These are phyloP conservation scores for Vitis hybrid DNA, from an alignment of 177 flowering plant species.

Conservation along the genomic window DNA sequence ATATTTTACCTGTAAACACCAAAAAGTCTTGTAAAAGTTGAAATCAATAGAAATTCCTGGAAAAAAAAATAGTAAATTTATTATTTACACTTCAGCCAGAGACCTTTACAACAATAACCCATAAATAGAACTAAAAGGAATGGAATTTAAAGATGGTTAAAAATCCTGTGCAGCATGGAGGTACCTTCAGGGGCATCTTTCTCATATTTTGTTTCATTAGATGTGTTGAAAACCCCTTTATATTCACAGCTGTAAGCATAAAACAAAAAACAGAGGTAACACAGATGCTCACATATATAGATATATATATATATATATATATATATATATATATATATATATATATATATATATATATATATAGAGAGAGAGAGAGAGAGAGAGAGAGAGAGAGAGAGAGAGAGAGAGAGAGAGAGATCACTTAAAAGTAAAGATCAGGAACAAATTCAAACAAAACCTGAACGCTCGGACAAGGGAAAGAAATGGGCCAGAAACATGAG, in stretches of 20 bases:
- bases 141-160: neutral
- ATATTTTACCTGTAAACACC: slow-evolving; percentile 91
- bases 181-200: slow-evolving; percentile 90
- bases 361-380: no score
- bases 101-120: neutral
- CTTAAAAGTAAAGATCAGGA: neutral
- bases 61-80: neutral
- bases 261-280: slow-evolving; percentile 7
- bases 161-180: neutral
- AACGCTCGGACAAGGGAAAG: slow-evolving; percentile 97
- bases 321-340: no score
- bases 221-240: slow-evolving; percentile 97
- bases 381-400: no score
- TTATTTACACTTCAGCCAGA: neutral
- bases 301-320: no score
- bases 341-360: no score
- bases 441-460: slow-evolving; percentile 48
- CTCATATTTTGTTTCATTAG: slow-evolving; percentile 96
- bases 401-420: neutral
- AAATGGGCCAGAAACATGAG: slow-evolving; percentile 98
- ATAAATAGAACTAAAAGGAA: neutral
- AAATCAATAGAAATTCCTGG: slow-evolving; percentile 90
- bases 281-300: neutral
- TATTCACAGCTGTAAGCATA: slow-evolving; percentile 79
- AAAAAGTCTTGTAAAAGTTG: slow-evolving; percentile 96